Evolutionary conservation across 805 yeast species (phyloP), one percentile per base, ranked within the genome.

Genomic region (Metschnikowia henanensis): DNA sequence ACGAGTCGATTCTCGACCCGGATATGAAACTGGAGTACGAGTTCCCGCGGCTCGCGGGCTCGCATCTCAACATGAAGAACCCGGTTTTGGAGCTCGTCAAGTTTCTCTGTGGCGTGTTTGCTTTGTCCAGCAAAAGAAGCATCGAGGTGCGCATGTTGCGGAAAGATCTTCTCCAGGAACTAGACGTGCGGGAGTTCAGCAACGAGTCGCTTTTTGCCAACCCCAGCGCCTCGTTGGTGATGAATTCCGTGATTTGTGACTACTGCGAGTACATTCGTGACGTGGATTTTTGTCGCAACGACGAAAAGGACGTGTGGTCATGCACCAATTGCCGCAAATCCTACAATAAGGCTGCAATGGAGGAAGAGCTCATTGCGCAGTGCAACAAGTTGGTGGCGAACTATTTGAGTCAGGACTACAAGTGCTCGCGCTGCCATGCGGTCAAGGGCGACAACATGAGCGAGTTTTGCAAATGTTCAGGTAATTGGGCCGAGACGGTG

Each of bases 111-210:
- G 89, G 89, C 5, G 81, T 90, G 1, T 78, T 87, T 62, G 70
- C 81, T 2, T 69, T 92, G 10, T 87, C 90, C 0, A 68, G 72
- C 35, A 76, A 77, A 37, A 68, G 91, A 39, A 76, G 73, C 36
- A 68, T 88, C 28, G 97, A 91, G 58, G 86, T 81, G 21, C 72
- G 96, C 50, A 63, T 83, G 47, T 62, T 94, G 43, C 75, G 97
- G 44, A 81, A 86, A 49, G 90, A 85, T 43, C 66, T 95, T 48
- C 71, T 94, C 29, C 73, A 76, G 2, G 62, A 86, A 5, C 79
- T 95, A 53, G 95, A 90, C 23, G 76, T 91, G 30, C 81, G 84
- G 47, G 99, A 94, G 59, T 94, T 94, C 65, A 82, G 88, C 50
- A 76, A 76, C 3, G 87, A 81, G 45, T 87, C 92, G 1, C 70